phyloP scores from a whole-genome alignment of 2,329 filamentous ascomycete genomes.

The Aspergillus sp. region DNA sequence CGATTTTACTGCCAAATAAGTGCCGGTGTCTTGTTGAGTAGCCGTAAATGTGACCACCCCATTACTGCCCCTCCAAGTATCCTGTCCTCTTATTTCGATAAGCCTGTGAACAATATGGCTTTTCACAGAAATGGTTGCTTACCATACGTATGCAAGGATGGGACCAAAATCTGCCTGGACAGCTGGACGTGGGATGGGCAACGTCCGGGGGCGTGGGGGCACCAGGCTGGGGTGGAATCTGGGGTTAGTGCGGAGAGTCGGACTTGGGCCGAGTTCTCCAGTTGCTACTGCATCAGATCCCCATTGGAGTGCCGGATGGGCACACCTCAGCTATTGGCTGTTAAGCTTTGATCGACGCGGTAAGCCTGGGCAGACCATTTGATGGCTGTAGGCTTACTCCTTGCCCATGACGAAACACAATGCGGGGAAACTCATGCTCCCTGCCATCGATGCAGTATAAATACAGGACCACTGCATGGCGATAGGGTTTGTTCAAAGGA shows the following conservation, averaged over 20 bases:
- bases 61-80: too few relatives aligned
- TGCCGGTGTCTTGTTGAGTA: too few relatives aligned
- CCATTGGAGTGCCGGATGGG: not conserved
- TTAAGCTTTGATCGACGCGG: not conserved
- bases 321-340: not conserved
- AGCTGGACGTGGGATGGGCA: not conserved
- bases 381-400: not conserved
- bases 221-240: not conserved
- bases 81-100: too few relatives aligned
- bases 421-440: not conserved
- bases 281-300: not conserved
- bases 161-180: too few relatives aligned
- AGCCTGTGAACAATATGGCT: too few relatives aligned
- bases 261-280: not conserved
- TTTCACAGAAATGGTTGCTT: too few relatives aligned
- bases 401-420: not conserved
- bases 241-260: not conserved
- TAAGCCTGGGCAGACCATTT: not conserved
- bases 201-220: not conserved
- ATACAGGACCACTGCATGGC: not conserved
- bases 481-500: too few relatives aligned
- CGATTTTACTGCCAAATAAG: too few relatives aligned
- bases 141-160: too few relatives aligned
- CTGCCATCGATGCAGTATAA: not conserved
- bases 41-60: too few relatives aligned